phyloP scores from a whole-genome alignment of 768 basidiomycete genomes.

The Antrodiella citrinella region DNA sequence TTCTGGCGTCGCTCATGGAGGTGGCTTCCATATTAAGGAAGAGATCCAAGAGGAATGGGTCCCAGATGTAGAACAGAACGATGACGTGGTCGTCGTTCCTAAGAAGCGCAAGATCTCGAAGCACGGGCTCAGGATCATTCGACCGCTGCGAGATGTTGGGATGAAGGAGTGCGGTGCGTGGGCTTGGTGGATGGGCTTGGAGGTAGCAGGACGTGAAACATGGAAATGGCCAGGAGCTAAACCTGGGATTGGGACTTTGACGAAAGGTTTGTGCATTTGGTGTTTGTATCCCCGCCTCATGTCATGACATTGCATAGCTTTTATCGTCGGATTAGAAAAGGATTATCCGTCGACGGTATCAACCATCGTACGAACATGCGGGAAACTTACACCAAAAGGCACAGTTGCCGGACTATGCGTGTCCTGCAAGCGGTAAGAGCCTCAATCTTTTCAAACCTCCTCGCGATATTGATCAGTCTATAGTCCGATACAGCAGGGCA shows the following conservation, averaged over 20 bases:
- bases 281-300: background rate
- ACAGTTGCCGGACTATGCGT: slow-evolving; percentile 41
- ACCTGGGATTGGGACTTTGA: slow-evolving; percentile 57
- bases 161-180: slow-evolving; percentile 76
- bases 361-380: slow-evolving; percentile 72
- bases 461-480: background rate
- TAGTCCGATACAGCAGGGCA: slow-evolving; percentile 56
- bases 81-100: slow-evolving; percentile 2
- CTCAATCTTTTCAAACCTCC: background rate
- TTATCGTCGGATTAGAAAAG: slow-evolving; percentile 70
- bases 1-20: slow-evolving; percentile 67
- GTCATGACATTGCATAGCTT: slow-evolving; percentile 38
- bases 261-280: slow-evolving; percentile 43
- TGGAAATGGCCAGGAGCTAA: slow-evolving; percentile 33
- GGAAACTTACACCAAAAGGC: slow-evolving; percentile 65
- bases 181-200: slow-evolving; percentile 63
- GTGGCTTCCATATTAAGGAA: slow-evolving; percentile 61
- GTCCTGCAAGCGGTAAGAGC: slow-evolving; percentile 57
- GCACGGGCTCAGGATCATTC: slow-evolving; percentile 39
- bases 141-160: slow-evolving; percentile 65
- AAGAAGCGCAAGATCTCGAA: slow-evolving; percentile 6
- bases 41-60: slow-evolving; percentile 70
- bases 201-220: slow-evolving; percentile 42
- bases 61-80: slow-evolving; percentile 14
- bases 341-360: slow-evolving; percentile 86